These are phyloP conservation scores for Begonia loranthoides DNA, from an alignment of 306 rosid species.

Conservation along the genomic window DNA sequence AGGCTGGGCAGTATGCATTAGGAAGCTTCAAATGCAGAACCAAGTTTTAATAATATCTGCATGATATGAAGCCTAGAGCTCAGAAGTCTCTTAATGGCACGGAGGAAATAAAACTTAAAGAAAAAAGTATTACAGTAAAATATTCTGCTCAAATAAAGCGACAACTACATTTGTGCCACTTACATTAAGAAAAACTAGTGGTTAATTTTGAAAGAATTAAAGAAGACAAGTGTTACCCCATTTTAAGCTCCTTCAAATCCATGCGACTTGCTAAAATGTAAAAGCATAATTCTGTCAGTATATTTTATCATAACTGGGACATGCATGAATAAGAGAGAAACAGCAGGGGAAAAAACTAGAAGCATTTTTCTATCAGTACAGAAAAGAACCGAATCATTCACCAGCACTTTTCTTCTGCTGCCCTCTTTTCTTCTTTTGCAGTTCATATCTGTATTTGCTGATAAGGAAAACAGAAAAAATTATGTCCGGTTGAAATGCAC, in stretches of 20 bases:
- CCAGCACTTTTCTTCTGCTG: slow-evolving; percentile 99
- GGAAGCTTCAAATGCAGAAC: too few relatives aligned
- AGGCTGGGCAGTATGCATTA: too few relatives aligned
- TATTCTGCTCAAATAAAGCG: too few relatives aligned
- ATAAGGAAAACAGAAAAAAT: slow-evolving; percentile 15
- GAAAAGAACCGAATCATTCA: slow-evolving; percentile 20
- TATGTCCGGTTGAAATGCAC: neutral
- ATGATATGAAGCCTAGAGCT: too few relatives aligned
- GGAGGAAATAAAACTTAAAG: too few relatives aligned
- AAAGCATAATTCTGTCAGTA: slow-evolving; percentile 34
- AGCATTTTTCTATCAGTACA: slow-evolving; percentile 1
- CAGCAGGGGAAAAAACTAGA: neutral
- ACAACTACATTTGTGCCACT: neutral
- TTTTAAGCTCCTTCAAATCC: slow-evolving; percentile 98
- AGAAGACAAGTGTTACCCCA: slow-evolving; percentile 56
- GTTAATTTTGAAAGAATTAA: neutral
- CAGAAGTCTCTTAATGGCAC: too few relatives aligned
- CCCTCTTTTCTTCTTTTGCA: slow-evolving; percentile 83
- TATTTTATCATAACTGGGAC: slow-evolving; percentile 18
- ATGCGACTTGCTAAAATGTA: slow-evolving; percentile 75
- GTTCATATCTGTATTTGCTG: slow-evolving; percentile 91
- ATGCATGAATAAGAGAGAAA: slow-evolving; percentile 22
- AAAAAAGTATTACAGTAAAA: too few relatives aligned
- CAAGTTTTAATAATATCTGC: too few relatives aligned
- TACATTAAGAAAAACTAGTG: slow-evolving; percentile 4